Percentiles rank a stretch among this genome's conserved stretches.
Evolutionary conservation across 1,284 basidiomycete genomes (phyloP).

Genomic region (Leccinum griseonigrum): DNA sequence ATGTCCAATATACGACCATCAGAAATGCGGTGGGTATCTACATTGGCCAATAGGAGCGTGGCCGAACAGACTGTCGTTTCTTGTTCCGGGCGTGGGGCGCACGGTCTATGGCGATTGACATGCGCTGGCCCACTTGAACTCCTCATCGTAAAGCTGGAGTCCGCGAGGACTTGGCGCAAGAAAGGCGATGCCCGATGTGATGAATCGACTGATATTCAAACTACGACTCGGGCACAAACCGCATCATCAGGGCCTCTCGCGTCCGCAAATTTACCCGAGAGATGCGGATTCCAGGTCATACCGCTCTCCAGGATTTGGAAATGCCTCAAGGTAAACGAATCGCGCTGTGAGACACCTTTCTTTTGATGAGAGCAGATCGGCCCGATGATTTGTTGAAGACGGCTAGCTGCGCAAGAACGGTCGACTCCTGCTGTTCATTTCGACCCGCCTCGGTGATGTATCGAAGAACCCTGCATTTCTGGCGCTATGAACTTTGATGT

Average conservation of each 20-base stretch:
- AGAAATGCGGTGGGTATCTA: not conserved
- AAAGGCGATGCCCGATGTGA: constrained; percentile 6
- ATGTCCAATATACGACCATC: not conserved
- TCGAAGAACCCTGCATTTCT: not conserved
- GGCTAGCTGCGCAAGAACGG: not conserved
- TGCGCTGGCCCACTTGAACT: not conserved
- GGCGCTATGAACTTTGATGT: not conserved
- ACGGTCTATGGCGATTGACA: not conserved
- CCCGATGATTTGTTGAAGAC: not conserved
- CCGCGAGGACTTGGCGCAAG: constrained; percentile 1
- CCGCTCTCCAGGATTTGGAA: not conserved
- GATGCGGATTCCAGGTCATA: not conserved
- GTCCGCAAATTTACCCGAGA: not conserved
- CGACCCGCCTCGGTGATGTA: not conserved
- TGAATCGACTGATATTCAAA: not conserved
- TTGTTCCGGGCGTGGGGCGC: not conserved
- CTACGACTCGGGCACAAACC: constrained; percentile 3
- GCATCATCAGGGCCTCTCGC: not conserved
- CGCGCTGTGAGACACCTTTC: not conserved
- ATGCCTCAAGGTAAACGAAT: not conserved
- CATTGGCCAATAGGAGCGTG: not conserved
- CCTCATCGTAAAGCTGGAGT: not conserved
- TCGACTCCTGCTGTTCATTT: not conserved
- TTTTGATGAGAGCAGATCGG: not conserved
- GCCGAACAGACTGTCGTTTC: not conserved